Percentiles rank a stretch among this genome's conserved stretches.
These are phyloP conservation scores for Cyclostephanos invisitatus DNA, from an alignment of 108 stramenopile species.

Conservation along the genomic window DNA sequence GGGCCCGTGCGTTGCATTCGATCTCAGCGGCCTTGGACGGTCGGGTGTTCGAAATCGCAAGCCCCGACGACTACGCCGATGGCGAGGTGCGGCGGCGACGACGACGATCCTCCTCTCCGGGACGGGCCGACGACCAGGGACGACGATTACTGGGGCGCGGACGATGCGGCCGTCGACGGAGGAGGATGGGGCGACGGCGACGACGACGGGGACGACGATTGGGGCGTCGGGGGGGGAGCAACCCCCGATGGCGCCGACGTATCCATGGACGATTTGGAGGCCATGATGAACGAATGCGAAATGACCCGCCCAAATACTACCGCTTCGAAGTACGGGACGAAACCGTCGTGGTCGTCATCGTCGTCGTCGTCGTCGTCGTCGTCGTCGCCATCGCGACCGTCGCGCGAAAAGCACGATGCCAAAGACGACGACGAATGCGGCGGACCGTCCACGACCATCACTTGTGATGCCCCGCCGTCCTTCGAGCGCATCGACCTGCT, in stretches of 20 bases:
- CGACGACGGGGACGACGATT: conserved; percentile 32
- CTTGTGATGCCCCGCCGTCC: conserved; percentile 3
- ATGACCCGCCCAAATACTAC: conserved; percentile 30
- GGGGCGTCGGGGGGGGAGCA: conserved; percentile 22
- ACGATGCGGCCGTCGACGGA: conserved; percentile 31
- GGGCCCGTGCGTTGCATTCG: conserved; percentile 54
- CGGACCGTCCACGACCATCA: neutral
- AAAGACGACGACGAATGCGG: neutral
- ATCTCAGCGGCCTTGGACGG: conserved; percentile 25
- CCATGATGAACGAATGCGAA: conserved; percentile 53
- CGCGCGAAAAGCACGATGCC: conserved; percentile 6
- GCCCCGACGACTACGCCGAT: conserved; percentile 16
- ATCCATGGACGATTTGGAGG: conserved; percentile 64
- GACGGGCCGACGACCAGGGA: conserved; percentile 24
- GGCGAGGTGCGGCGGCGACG: conserved; percentile 23
- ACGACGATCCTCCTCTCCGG: conserved; percentile 6
- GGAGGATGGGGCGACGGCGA: conserved; percentile 27
- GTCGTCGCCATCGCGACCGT: conserved; percentile 14
- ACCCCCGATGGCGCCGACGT: neutral
- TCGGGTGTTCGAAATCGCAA: neutral
- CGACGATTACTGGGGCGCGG: conserved; percentile 60
- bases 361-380: conserved; percentile 6
- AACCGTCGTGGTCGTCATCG: conserved; percentile 5
- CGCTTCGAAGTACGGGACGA: neutral
- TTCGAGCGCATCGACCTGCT: conserved; percentile 56